Conservation (phyloP, 768 basidiomycete genomes). For the Chlorophyllum brunneum region DNA sequence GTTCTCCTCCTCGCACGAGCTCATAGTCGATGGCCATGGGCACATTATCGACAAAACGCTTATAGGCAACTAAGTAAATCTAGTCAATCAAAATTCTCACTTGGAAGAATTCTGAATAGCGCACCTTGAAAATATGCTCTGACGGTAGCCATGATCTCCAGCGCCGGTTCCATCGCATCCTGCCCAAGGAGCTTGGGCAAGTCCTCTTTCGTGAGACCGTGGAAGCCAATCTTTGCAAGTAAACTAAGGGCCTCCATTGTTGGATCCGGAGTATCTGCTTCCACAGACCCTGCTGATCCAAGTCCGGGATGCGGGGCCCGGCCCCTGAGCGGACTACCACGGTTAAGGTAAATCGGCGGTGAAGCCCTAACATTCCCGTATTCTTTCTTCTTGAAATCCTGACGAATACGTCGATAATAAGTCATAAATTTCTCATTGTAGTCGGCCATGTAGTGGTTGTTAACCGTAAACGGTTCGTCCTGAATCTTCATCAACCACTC, state of each 20-base stretch:
- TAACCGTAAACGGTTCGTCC: slow-evolving; percentile 45
- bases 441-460: slow-evolving; percentile 45
- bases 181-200: slow-evolving; percentile 45
- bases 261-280: not conserved
- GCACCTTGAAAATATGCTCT: slow-evolving; percentile 74
- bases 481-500: slow-evolving; percentile 50
- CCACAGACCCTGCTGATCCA: no score
- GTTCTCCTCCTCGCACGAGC: slow-evolving; percentile 48
- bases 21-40: slow-evolving; percentile 54
- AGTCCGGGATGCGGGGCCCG: no score
- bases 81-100: not conserved
- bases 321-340: not conserved
- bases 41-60: slow-evolving; percentile 54
- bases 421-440: slow-evolving; percentile 39
- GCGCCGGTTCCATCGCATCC: slow-evolving; percentile 50
- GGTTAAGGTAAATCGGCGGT: not conserved
- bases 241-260: slow-evolving; percentile 32
- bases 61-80: slow-evolving; percentile 46
- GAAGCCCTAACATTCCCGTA: no score
- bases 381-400: slow-evolving; percentile 17
- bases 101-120: not conserved
- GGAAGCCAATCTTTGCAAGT: slow-evolving; percentile 36
- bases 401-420: slow-evolving; percentile 42
- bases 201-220: slow-evolving; percentile 34
- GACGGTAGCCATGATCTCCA: slow-evolving; percentile 68